Conservation (phyloP, 768 basidiomycete species). For the Suillus discolor region DNA sequence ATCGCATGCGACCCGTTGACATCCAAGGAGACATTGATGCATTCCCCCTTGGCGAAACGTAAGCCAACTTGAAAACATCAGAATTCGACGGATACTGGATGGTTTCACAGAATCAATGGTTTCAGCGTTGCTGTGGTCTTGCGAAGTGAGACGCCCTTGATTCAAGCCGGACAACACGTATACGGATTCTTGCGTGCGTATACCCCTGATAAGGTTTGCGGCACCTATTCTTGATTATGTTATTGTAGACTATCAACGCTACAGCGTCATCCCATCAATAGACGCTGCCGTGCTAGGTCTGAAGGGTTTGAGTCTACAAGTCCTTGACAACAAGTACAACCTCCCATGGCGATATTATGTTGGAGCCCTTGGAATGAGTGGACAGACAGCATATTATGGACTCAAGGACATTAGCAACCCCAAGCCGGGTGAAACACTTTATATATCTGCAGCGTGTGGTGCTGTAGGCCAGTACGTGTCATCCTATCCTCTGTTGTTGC, state of each 20-base stretch:
- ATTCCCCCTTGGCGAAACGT: constrained; percentile 22
- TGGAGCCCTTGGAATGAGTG: constrained; percentile 37
- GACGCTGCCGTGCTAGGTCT: background rate
- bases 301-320: constrained; percentile 1
- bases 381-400: constrained; percentile 32
- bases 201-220: too few relatives aligned
- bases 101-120: constrained; percentile 26
- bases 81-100: background rate
- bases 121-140: constrained; percentile 48
- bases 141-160: constrained; percentile 38
- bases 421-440: constrained; percentile 49
- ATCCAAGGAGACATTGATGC: constrained; percentile 20
- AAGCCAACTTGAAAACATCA: background rate
- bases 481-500: constrained; percentile 1
- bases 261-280: constrained; percentile 20
- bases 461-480: constrained; percentile 62
- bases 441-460: constrained; percentile 46
- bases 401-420: constrained; percentile 27
- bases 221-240: background rate
- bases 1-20: constrained; percentile 37
- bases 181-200: constrained; percentile 33
- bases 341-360: constrained; percentile 34
- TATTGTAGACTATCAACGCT: background rate
- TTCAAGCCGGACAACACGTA: constrained; percentile 44
- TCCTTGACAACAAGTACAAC: constrained; percentile 29